Evolutionary conservation across 371 early-diverging fungal species (phyloP), one percentile per base, ranked within the genome.

Genomic region (Nematocida ironsii): DNA sequence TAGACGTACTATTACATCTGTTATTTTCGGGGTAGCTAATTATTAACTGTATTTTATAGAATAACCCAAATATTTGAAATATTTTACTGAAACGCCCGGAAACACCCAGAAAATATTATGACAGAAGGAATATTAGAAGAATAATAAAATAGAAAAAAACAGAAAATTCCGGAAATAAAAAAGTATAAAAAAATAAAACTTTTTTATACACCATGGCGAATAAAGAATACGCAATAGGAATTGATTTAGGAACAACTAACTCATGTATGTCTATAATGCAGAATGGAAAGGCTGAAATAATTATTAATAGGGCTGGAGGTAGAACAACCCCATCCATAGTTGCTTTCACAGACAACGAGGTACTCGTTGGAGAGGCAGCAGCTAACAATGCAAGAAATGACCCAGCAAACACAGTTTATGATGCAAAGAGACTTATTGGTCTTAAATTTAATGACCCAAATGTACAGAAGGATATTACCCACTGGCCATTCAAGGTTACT

Each of bases 221-320:
- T 18, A 72, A 72, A 82, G 75, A 82, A 73, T 73, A 72, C 66
- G 84, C 86, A 58, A 70, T 88, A 50, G 89, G 89, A 70, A 88
- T 89, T 57, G 89, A 97, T 91, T 91, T 98, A 88, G 98, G 99
- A 88, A 97, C 98, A 87, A 97, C 98, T 87, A 96, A 96, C 92
- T 94, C 94, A 16, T 97, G 97, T 89, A 94, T 96, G 85, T 95
- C 93, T 88, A 94, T 94, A 72, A 94, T 92, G 87, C 92, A 92
- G 88, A 93, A 94, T 89, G 95, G 94, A 87, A 92, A 84, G 25
- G 62, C 86, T 39, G 78, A 83, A 60, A 84, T 89, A 55, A 84
- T 89, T 16, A 93, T 95, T 89, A 95, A 95, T 90, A 93, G 92
- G 89, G 94, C 95, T 90, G 96, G 95, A 86, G 92, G 93, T 90